A percentile compares a stretch with the other conserved stretches of the same genome.
These are phyloP conservation scores for Persicaria maculosa DNA, from an alignment of 148 eudicot species.

Conservation along the genomic window DNA sequence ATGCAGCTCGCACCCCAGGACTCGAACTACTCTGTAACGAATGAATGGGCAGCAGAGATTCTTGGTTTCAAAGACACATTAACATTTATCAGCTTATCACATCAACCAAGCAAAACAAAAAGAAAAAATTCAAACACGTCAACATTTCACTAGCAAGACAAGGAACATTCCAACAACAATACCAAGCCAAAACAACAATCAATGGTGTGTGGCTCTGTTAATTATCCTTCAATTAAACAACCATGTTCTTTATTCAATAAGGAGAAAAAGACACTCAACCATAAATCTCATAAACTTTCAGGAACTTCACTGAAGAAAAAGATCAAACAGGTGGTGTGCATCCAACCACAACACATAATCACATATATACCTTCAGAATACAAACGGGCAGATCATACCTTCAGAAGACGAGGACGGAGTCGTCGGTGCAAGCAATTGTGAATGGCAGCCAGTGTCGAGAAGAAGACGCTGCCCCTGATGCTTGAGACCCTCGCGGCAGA, in stretches of 20 bases:
- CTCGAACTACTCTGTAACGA: too few relatives aligned
- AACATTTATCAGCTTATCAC: neutral
- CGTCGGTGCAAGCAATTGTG: too few relatives aligned
- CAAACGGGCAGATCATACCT: constrained; percentile 77
- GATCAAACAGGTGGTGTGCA: neutral
- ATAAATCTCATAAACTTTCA: neutral
- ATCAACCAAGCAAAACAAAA: neutral
- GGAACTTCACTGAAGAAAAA: neutral
- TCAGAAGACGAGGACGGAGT: too few relatives aligned
- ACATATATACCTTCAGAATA: constrained; percentile 44
- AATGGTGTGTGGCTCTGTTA: neutral
- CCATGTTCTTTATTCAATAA: neutral
- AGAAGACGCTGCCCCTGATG: too few relatives aligned
- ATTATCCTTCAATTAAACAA: neutral
- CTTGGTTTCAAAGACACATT: too few relatives aligned
- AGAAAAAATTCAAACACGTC: too few relatives aligned
- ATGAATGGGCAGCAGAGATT: too few relatives aligned
- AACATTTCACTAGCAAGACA: neutral
- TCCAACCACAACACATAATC: neutral
- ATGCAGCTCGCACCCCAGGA: too few relatives aligned
- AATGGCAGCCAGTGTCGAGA: too few relatives aligned
- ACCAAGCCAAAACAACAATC: neutral
- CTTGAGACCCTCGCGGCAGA: too few relatives aligned
- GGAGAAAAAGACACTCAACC: neutral
- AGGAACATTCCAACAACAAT: neutral